phyloP scores from a whole-genome alignment of 2,329 filamentous ascomycete genomes.

The Scorias spongiosa region DNA sequence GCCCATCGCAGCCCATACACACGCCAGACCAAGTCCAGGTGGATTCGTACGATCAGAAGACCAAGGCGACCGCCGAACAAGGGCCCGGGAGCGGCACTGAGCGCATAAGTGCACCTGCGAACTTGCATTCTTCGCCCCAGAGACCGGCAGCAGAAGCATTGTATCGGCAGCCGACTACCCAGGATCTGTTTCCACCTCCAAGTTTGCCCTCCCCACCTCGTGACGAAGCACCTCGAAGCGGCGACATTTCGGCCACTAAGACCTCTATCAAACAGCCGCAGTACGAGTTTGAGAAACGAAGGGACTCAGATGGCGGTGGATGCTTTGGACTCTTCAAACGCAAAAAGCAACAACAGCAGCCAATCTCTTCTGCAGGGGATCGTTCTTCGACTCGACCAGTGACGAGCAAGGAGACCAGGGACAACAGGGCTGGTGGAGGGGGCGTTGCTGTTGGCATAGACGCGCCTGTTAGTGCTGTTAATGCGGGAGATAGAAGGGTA shows the following conservation, averaged over 20 bases:
- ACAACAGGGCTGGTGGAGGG: constrained; percentile 29
- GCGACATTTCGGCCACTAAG: constrained; percentile 18
- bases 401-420: constrained; percentile 12
- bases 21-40: too few species aligned
- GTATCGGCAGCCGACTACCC: constrained; percentile 5
- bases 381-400: constrained; percentile 8
- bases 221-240: constrained; percentile 16
- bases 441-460: constrained; percentile 45
- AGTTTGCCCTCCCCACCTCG: constrained; percentile 7
- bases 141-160: background rate
- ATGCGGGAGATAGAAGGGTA: constrained; percentile 63
- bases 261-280: constrained; percentile 11
- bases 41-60: too few species aligned
- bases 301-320: constrained; percentile 11
- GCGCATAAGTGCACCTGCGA: too few species aligned
- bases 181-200: constrained; percentile 17
- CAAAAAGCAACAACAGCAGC: constrained; percentile 8
- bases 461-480: constrained; percentile 66
- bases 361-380: constrained; percentile 7
- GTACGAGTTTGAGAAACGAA: constrained; percentile 2
- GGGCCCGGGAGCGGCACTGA: too few species aligned
- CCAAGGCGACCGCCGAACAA: too few species aligned
- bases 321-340: constrained; percentile 22
- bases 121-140: background rate
- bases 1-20: too few species aligned